Base-by-base conservation (phyloP, 768 basidiomycete genomes). In the Suillus subluteus region DNA sequence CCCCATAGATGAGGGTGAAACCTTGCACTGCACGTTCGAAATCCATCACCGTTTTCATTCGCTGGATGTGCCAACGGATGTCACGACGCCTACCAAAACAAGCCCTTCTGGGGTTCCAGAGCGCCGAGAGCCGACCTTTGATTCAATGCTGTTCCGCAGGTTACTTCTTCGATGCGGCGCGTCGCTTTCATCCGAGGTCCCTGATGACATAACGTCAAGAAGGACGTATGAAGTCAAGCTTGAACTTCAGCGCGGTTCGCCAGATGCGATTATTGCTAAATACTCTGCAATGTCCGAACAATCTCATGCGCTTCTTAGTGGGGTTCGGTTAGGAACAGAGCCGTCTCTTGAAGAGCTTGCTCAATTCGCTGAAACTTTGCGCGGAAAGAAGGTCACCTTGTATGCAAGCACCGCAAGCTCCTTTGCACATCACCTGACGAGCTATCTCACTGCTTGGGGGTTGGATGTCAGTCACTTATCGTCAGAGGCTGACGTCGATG, bases 401-500 rank as follows among this genome's bases (percentile, higher is more conserved):
- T 92, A 96, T 73, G 94, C 97, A 8, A 90, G 88, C 72, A 86
- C 94, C n/a, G 88, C 86, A 69, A 93, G 94, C 48, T 87, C 90
- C 3, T 99, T 98, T 73, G 96, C 96, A 0, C 92, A 91, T 62
- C 94, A 98, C 76, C 82, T 99, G 43, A 96, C 96, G 32, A 92
- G 91, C 70, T 98, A 97, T 78, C 84, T 99, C 66, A 93, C 92
- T 26, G 87, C 92, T 6, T 99, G 97, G 97, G 96, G 96, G 15
- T 86, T 98, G 89, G 94, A 97, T 72, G 90, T 98, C 52, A 89
- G 87, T 62, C 95, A 96, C 79, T 83, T 89, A 54, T 88, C 90
- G 9, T 81, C 86, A 2, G 88, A 89, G 62, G 82, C 83, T 13
- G 86, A 84, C 26, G 76, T 76, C 2, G 88, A 91, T 62, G 75